Conservation (phyloP, 2,329 filamentous ascomycete genomes). For the Sporothrix variecibatus region DNA sequence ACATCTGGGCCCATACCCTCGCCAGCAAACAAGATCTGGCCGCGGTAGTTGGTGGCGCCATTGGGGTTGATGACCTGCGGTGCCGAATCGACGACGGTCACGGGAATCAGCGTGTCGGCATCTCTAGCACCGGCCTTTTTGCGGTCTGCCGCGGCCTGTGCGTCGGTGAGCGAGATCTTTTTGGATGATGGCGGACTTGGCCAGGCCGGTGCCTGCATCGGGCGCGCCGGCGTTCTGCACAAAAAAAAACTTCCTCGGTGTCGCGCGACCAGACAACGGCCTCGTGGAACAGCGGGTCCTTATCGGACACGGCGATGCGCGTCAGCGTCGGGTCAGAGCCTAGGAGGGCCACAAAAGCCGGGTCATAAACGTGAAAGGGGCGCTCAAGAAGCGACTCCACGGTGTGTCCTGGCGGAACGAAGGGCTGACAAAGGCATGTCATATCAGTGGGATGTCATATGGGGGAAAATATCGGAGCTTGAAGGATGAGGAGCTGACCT, state of each 20-base stretch:
- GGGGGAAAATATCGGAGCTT: too few species aligned
- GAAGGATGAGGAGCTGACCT: not conserved
- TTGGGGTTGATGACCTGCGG: conserved; percentile 54
- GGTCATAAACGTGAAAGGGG: conserved; percentile 54
- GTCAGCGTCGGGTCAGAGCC: conserved; percentile 53
- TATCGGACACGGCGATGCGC: conserved; percentile 47
- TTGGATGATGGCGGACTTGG: conserved; percentile 53
- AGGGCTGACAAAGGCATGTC: conserved; percentile 35
- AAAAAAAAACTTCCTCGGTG: conserved; percentile 56
- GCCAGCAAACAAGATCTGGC: conserved; percentile 51
- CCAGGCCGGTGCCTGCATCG: conserved; percentile 51
- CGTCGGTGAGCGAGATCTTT: conserved; percentile 53
- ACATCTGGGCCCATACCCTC: conserved; percentile 52
- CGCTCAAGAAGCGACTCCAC: conserved; percentile 42
- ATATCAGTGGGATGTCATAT: too few species aligned
- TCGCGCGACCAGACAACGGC: conserved; percentile 54
- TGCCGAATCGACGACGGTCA: conserved; percentile 45
- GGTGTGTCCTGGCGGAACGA: conserved; percentile 48
- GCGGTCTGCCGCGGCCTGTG: conserved; percentile 40
- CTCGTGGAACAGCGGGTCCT: conserved; percentile 56
- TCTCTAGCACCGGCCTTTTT: conserved; percentile 7
- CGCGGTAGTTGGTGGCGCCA: conserved; percentile 53
- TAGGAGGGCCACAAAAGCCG: conserved; percentile 53
- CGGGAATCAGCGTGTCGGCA: conserved; percentile 39
- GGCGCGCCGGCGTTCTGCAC: conserved; percentile 53